A percentile compares a stretch with the other conserved stretches of the same genome.
These are phyloP conservation scores for Phaeosphaeriaceae sp. DNA, from an alignment of 2,329 filamentous ascomycete genomes.

Conservation along the genomic window DNA sequence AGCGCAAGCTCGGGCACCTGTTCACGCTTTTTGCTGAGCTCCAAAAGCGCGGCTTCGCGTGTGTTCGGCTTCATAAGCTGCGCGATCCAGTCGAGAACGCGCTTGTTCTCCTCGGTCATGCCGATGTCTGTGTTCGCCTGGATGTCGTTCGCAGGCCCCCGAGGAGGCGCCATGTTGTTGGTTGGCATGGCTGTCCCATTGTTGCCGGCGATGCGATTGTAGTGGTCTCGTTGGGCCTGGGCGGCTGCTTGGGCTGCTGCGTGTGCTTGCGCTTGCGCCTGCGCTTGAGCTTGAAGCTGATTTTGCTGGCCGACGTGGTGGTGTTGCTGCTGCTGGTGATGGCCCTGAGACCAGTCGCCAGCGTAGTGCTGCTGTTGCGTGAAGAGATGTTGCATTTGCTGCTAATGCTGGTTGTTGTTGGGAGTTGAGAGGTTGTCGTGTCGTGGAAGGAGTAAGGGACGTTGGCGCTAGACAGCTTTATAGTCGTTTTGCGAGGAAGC, in stretches of 20 bases:
- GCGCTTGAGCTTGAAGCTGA: conserved; percentile 52
- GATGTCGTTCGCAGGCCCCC: conserved; percentile 48
- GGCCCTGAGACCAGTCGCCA: conserved; percentile 56
- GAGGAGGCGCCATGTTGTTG: conserved; percentile 45
- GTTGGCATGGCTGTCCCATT: conserved; percentile 60
- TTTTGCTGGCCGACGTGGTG: conserved; percentile 50
- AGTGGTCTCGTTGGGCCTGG: conserved; percentile 63
- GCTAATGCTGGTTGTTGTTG: conserved; percentile 22
- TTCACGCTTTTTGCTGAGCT: conserved; percentile 98
- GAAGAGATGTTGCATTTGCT: conserved; percentile 66
- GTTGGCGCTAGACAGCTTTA: conserved; percentile 10
- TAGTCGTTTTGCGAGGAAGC: conserved; percentile 15
- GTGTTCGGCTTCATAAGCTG: conserved; percentile 88
- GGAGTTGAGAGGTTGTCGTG: conserved; percentile 13
- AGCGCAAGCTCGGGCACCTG: conserved; percentile 95
- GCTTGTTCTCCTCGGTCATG: conserved; percentile 87
- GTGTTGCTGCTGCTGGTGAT: conserved; percentile 51
- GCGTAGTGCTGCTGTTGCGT: conserved; percentile 69
- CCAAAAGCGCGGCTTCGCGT: conserved; percentile 87
- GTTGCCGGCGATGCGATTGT: conserved; percentile 74
- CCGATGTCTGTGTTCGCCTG: conserved; percentile 49
- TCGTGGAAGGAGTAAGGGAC: conserved; percentile 8
- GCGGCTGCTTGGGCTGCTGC: conserved; percentile 62
- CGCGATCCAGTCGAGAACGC: conserved; percentile 91
- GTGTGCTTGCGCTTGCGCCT: conserved; percentile 53